Base-by-base conservation (phyloP, 2,329 filamentous ascomycete species). In the Colletotrichum higginsianum region DNA sequence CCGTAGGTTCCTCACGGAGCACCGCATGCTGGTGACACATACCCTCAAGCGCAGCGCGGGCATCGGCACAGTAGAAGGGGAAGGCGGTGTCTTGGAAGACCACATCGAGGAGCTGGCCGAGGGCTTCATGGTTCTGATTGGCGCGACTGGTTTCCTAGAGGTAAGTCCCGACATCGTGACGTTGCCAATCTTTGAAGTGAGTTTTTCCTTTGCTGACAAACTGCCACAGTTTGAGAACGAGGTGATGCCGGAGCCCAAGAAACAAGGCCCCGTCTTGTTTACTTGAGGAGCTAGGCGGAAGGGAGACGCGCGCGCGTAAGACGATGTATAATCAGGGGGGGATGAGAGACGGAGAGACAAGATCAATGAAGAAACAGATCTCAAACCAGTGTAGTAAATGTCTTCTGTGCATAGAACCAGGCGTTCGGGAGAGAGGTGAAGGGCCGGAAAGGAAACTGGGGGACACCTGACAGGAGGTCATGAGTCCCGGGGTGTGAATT, bases 11-110 rank as follows among this genome's bases (percentile, higher is more conserved):
- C 85, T 99, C 71, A 88, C 89, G 7, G 93, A 96, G 74, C 94
- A 98, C 80, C 88, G 96, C 73, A 90, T 92, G 80, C 90, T 95
- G 67, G 94, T 98, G 77, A 90, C 96, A 74, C 93, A 95, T 56
- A 92, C 97, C 23, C 93, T 99, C 78, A 99, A 99, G 85, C 88
- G 95, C 75, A 94, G 93, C 76, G 94, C 94, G 0, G 93, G 93
- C 58, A 93, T 97, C 67, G 93, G 93, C 21, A 80, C 82, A 44
- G 79, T 81, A 5, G 79, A 80, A 44, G 81, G 82, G n/a, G 73
- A 74, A 49, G 82, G 79, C 35, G 35, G 8, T 7, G 81, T 81
- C 2, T 84, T 90, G 46, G 90, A 90, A 63, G 86, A 91, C 67
- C 89, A 90, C 74, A 84, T 97, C 47, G 88, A 90, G 58, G 94